Base-by-base conservation (phyloP, 371 early-diverging fungal genomes). In the Coemansia sp. region DNA sequence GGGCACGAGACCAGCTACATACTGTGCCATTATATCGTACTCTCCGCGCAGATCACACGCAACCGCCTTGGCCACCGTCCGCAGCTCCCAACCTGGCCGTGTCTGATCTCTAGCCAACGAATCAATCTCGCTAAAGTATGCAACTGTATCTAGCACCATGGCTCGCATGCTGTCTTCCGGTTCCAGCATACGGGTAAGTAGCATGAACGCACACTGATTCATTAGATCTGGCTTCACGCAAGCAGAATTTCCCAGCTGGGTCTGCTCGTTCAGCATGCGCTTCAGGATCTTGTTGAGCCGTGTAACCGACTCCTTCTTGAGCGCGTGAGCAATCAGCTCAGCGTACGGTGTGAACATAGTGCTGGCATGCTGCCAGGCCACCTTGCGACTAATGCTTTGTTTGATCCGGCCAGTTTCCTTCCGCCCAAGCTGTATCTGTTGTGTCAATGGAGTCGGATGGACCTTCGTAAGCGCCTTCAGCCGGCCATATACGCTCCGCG, bases 311-410 rank as follows among this genome's bases (percentile, higher is more conserved):
- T 36, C 4, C 13, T 36, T 45, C 16, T 2, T 1, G 5, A 70
- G 10, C 0, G 70, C 70, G 16, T 61, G 61, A 5, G 35, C 47
- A 3, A 70, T 53, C 20, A 66, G 16, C 11, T 30, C 14, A 1
- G 67, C 8, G n/a, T 57, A 61, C n/a, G 55, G 38, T 7, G 36
- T 36, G 26, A 52, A 70, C 40, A 13, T 43, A 3, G 68, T 51
- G 2, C 56, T 36, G 6, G 62, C 70, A 6, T 70, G 68, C 45
- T 53, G 68, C 70, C 70, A 70, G 4, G 70, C 70, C 0, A 70
- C 70, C 32, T 40, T 70, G 60, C 1, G 52, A 57, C 14, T 53
- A 9, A 53, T 35, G 9, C 41, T 41, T n/a, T 47, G 51, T 30
- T 70, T 70, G 20, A 53, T 57, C 45, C 41, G 51, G 14, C 40